phyloP scores from a whole-genome alignment of 768 basidiomycete species.

The Imleria badia region DNA sequence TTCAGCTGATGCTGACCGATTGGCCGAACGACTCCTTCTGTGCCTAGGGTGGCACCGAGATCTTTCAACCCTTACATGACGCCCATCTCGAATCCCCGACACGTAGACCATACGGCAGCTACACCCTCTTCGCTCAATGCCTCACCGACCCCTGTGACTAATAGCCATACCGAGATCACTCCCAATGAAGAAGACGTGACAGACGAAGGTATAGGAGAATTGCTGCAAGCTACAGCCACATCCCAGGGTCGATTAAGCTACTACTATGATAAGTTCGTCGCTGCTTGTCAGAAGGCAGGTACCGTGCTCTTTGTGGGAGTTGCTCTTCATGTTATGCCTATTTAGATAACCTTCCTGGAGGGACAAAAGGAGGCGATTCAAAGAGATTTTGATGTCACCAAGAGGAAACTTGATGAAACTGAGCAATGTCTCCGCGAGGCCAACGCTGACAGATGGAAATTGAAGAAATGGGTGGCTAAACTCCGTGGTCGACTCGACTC shows the following conservation, averaged over 20 bases:
- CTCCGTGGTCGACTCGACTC: conserved; percentile 11
- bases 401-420: conserved; percentile 20
- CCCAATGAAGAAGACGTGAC: background rate
- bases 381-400: conserved; percentile 12
- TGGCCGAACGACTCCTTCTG: background rate
- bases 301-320: background rate
- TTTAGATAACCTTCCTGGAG: conserved; percentile 18
- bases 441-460: conserved; percentile 11
- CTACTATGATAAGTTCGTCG: conserved; percentile 12
- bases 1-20: background rate
- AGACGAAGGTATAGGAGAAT: background rate
- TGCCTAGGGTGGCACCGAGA: conserved; percentile 14
- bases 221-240: conserved; percentile 18
- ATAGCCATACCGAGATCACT: background rate
- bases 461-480: conserved; percentile 8
- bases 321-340: background rate
- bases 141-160: conserved; percentile 8
- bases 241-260: conserved; percentile 13
- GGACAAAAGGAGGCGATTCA: conserved; percentile 15
- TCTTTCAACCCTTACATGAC: conserved; percentile 27
- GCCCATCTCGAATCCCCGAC: conserved; percentile 25
- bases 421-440: conserved; percentile 18
- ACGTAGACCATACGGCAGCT: background rate
- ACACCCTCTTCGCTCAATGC: background rate
- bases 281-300: conserved; percentile 13